Conservation (phyloP, 805 yeast genomes). For the Yarrowia deformans region DNA sequence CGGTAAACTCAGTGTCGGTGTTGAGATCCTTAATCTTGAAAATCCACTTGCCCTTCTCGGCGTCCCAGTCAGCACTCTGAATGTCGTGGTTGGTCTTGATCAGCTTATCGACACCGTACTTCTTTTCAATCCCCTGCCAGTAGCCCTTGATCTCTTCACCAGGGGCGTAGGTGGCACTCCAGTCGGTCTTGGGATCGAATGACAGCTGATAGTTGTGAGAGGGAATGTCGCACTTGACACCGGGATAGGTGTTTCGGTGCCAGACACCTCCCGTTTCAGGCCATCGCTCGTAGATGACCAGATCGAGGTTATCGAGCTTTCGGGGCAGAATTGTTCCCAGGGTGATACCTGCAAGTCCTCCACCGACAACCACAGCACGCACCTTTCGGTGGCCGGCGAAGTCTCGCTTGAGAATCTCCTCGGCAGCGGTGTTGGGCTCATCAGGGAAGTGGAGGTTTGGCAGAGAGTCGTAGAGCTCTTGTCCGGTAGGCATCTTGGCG, state of each 20-base stretch:
- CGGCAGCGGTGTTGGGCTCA: slow-evolving; percentile 35
- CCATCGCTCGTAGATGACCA: slow-evolving; percentile 46
- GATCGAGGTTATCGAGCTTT: slow-evolving; percentile 44
- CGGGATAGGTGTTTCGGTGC: slow-evolving; percentile 44
- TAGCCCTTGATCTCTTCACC: slow-evolving; percentile 44
- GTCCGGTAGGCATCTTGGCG: slow-evolving; percentile 27
- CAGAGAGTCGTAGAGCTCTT: slow-evolving; percentile 28
- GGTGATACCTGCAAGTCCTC: slow-evolving; percentile 47
- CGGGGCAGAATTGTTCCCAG: slow-evolving; percentile 42
- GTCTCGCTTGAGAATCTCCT: slow-evolving; percentile 25
- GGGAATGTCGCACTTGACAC: slow-evolving; percentile 44
- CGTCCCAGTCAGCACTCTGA: slow-evolving; percentile 43
- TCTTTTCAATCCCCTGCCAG: slow-evolving; percentile 44
- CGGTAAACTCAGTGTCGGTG: slow-evolving; percentile 41
- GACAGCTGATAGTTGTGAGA: slow-evolving; percentile 46
- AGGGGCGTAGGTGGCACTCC: slow-evolving; percentile 44
- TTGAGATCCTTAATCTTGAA: slow-evolving; percentile 39
- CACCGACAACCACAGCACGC: slow-evolving; percentile 44
- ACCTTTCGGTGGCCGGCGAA: slow-evolving; percentile 36
- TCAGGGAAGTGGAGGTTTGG: slow-evolving; percentile 26
- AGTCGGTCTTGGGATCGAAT: slow-evolving; percentile 46
- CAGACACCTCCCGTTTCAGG: slow-evolving; percentile 46
- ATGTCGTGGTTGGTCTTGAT: slow-evolving; percentile 43
- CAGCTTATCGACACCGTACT: slow-evolving; percentile 44
- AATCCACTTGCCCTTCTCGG: slow-evolving; percentile 38